phyloP scores from a whole-genome alignment of 139 green algal species.

The Eudorina sp. region DNA sequence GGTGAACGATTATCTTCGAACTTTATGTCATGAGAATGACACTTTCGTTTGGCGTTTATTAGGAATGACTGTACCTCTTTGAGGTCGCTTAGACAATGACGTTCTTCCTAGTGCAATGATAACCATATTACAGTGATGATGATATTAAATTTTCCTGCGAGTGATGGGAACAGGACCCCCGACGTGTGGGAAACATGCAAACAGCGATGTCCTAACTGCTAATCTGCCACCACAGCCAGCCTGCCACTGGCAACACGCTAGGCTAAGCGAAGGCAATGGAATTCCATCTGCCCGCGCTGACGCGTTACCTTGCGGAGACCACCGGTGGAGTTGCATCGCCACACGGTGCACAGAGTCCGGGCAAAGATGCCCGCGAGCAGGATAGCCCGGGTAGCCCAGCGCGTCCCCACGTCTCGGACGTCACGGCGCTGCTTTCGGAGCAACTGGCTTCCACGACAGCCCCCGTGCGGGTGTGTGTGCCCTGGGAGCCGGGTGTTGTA shows the following conservation, averaged over 20 bases:
- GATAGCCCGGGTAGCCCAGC: too few species aligned
- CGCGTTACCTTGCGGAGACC: constrained; percentile 36
- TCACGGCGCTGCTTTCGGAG: neutral
- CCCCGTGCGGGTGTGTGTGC: neutral
- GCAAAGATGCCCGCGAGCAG: too few species aligned
- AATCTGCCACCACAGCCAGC: too few species aligned
- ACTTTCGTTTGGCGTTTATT: too few species aligned
- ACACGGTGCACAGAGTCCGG: neutral
- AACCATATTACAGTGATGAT: neutral
- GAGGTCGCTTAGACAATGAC: constrained; percentile 5
- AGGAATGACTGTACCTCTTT: neutral
- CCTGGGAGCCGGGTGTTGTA: too few species aligned
- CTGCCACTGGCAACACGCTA: neutral
- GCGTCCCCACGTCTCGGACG: neutral
- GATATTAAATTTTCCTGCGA: neutral
- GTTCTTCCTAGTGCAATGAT: neutral
- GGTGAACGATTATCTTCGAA: too few species aligned
- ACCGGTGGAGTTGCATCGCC: neutral
- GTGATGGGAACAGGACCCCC: too few species aligned
- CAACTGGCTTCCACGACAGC: neutral
- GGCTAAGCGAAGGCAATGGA: constrained; percentile 29
- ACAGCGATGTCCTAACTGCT: neutral
- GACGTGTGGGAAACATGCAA: neutral
- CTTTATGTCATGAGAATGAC: too few species aligned
- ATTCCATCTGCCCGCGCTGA: constrained; percentile 9